Evolutionary conservation across 2,329 filamentous ascomycete species (phyloP), one percentile per base, ranked within the genome.

Genomic region (Penicillium sp.): DNA sequence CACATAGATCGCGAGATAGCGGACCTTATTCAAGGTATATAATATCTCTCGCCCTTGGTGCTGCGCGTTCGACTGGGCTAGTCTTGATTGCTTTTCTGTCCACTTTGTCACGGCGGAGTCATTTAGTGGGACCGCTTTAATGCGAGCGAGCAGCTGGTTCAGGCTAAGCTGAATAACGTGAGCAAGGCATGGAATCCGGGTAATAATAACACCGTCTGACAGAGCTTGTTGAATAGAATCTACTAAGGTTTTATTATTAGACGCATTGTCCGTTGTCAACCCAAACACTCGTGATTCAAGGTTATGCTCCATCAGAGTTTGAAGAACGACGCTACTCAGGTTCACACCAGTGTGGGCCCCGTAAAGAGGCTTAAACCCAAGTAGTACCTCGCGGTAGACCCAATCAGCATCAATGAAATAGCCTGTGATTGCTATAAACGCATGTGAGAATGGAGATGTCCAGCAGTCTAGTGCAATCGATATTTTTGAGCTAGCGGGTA

Each of bases 151-250:
- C 11, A 52, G 47, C 18, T 52, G 2, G 3, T 48, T 47, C 6
- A 49, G n/a, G 24, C 33, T 47, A 5, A 52, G 41, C 12, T 52
- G 18, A 25, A 48, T 51, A 32, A 51, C 28, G 49, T 52, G 26
- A 11, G 24, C 28, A 36, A 52, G 27, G 29, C 26, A 52, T 24
- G 32, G 47, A 25, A 48, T 39, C 8, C 41, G 18, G 18, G 47
- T 43, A 43, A 52, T 33, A 13, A 32, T 9, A 18, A 12, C 32
- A 41, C 11, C 12, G 29, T 37, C 29, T 11, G 37, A 32, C 8
- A 46, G 5, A 11, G 33, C 26, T 27, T 49, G 11, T 25, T 49
- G n/a, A 8, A 49, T 18, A 3, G 13, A 42, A 18, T 18, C 9
- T 26, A 50, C 26, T 27, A 50, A 32, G 24, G 39, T 50, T 11